phyloP scores from a whole-genome alignment of 192 early-diverging fungal genomes.

The Powellomyces hirtus region DNA sequence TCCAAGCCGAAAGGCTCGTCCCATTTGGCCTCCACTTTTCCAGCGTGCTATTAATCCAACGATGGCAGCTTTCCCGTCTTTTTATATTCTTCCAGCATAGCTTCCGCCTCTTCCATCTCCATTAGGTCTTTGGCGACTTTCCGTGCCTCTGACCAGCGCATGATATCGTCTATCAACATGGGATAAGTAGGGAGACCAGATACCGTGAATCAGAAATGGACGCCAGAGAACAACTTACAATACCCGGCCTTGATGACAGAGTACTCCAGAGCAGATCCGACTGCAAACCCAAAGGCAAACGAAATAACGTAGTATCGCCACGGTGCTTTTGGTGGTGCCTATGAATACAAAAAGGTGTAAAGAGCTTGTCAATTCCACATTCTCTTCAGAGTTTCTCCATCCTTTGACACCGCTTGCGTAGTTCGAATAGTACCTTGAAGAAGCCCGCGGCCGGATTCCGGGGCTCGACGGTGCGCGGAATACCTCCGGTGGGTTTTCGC shows the following conservation, averaged over 20 bases:
- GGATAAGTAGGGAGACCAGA: neutral
- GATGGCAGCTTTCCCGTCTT: slow-evolving; percentile 6
- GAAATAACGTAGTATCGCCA: neutral
- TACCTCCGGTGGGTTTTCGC: no score
- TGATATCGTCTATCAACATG: slow-evolving; percentile 2
- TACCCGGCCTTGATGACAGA: slow-evolving; percentile 10
- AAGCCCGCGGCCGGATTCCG: slow-evolving; percentile 3
- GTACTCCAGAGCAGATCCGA: slow-evolving; percentile 14
- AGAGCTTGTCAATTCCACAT: neutral
- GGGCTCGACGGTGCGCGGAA: neutral
- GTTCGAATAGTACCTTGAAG: neutral
- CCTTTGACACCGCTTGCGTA: no score
- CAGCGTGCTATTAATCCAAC: no score
- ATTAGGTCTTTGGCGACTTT: slow-evolving; percentile 17
- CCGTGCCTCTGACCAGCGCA: slow-evolving; percentile 12
- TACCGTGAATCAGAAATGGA: neutral
- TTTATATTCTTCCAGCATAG: neutral
- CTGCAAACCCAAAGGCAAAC: slow-evolving; percentile 9
- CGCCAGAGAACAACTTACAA: neutral
- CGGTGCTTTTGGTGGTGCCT: slow-evolving; percentile 8
- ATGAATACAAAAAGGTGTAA: neutral
- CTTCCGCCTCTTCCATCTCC: slow-evolving; percentile 3
- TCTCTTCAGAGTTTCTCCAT: no score
- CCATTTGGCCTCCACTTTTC: no score
- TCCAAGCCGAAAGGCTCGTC: no score